A percentile compares a stretch with the other conserved stretches of the same genome.
phyloP scores from a whole-genome alignment of 345 rosid species.

The Psidium guajava region DNA sequence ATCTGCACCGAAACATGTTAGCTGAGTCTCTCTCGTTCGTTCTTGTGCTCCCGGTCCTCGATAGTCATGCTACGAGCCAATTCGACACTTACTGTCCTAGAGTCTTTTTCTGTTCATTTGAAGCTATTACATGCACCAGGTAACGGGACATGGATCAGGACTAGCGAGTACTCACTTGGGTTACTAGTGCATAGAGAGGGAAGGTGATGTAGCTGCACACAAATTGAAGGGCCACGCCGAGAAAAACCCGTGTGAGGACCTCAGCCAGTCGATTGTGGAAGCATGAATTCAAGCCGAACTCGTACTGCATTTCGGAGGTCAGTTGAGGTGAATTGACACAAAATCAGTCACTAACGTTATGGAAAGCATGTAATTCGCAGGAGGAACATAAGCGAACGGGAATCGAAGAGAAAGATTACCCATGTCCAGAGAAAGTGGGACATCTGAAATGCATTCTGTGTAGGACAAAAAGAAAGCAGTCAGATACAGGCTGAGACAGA shows the following conservation, averaged over 20 bases:
- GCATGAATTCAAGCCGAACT: constrained; percentile 23
- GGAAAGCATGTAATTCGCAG: background rate
- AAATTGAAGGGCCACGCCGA: constrained; percentile 21
- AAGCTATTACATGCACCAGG: background rate
- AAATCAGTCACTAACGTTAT: background rate
- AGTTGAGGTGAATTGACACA: background rate
- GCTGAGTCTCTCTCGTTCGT: background rate
- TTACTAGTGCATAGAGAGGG: constrained; percentile 28
- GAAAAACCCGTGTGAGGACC: constrained; percentile 5
- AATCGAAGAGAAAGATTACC: constrained; percentile 11
- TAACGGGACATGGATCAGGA: background rate
- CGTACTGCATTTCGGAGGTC: constrained; percentile 16
- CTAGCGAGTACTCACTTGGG: constrained; percentile 15
- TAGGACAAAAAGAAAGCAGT: background rate
- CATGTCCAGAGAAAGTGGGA: constrained; percentile 41
- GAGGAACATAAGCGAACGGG: background rate
- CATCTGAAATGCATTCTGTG: constrained; percentile 42
- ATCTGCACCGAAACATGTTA: constrained; percentile 13
- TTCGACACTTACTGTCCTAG: background rate
- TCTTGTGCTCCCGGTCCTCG: background rate
- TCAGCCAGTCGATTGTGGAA: constrained; percentile 13
- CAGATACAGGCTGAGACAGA: background rate
- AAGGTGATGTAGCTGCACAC: constrained; percentile 35
- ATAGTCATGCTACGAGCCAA: background rate
- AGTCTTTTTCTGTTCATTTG: background rate